Percentiles rank a stretch among this genome's conserved stretches.
phyloP scores from a whole-genome alignment of 2,329 filamentous ascomycete species.

The Mycosphaerelloides madeirae region DNA sequence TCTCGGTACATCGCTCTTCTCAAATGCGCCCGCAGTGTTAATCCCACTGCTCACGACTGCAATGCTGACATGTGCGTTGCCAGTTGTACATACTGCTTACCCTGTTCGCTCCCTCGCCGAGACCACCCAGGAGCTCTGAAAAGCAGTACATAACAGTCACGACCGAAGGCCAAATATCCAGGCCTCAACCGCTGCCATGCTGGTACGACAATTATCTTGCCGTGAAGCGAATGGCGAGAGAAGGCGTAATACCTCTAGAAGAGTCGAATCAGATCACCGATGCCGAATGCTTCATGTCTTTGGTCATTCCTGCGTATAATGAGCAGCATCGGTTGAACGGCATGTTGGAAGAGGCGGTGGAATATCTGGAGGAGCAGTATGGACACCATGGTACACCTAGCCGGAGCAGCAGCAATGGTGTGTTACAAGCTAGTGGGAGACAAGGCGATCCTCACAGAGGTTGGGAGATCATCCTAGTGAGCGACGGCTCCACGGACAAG shows the following conservation, averaged over 20 bases:
- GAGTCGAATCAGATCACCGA: constrained; percentile 62
- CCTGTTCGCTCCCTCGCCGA: constrained; percentile 74
- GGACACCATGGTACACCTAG: constrained; percentile 29
- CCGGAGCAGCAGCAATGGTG: constrained; percentile 29
- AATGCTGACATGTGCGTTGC: constrained; percentile 7
- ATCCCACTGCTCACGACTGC: not conserved
- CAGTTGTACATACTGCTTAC: constrained; percentile 51
- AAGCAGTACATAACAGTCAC: constrained; percentile 77
- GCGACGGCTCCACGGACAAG: constrained; percentile 80
- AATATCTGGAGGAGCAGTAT: constrained; percentile 74
- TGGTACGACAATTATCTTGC: constrained; percentile 77
- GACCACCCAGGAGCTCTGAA: constrained; percentile 68
- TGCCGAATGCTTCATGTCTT: constrained; percentile 77
- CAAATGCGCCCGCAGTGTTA: not conserved
- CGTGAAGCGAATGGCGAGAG: constrained; percentile 45
- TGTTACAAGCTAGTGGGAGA: constrained; percentile 25
- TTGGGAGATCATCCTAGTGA: constrained; percentile 90
- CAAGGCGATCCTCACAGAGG: constrained; percentile 44
- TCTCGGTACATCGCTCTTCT: constrained; percentile 9
- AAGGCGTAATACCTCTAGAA: constrained; percentile 27
- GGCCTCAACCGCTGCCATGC: constrained; percentile 63
- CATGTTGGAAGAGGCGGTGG: constrained; percentile 86
- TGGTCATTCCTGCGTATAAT: constrained; percentile 94
- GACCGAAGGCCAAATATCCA: constrained; percentile 55
- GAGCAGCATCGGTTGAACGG: constrained; percentile 77